phyloP scores from a whole-genome alignment of 1,139 yeast species.

The Pichia sp. region DNA sequence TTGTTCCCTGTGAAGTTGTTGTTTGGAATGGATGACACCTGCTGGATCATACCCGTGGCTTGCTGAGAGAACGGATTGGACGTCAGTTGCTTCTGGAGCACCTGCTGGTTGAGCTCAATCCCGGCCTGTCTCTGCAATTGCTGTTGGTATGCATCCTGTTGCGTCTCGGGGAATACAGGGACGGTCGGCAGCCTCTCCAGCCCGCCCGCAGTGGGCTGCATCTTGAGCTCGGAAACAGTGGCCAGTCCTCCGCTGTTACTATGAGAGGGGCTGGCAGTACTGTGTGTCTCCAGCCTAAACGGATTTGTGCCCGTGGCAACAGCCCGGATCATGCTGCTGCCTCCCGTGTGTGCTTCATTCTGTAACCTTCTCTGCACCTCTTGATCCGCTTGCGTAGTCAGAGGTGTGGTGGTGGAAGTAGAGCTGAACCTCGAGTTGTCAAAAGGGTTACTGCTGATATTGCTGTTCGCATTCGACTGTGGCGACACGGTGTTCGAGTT shows the following conservation, averaged over 20 bases:
- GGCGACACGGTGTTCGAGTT: not conserved
- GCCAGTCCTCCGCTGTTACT: not conserved
- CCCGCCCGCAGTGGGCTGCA: conserved; percentile 65
- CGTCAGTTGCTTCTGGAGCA: conserved; percentile 12
- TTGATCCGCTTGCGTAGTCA: conserved; percentile 18
- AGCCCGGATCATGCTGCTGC: conserved; percentile 17
- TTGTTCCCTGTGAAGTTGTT: not conserved
- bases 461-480: not conserved
- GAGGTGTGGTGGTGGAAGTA: conserved; percentile 23
- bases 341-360: conserved; percentile 1
- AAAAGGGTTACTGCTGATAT: conserved; percentile 26
- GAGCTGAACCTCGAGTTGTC: conserved; percentile 26
- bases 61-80: conserved; percentile 17
- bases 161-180: conserved; percentile 64
- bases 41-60: conserved; percentile 20
- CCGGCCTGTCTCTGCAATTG: conserved; percentile 23
- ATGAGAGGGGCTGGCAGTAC: not conserved
- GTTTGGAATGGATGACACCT: conserved; percentile 3
- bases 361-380: conserved; percentile 13
- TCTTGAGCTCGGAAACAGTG: conserved; percentile 28
- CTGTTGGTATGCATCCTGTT: conserved; percentile 24
- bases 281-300: conserved; percentile 31
- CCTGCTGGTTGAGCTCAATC: conserved; percentile 23
- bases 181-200: conserved; percentile 56
- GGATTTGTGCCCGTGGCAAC: conserved; percentile 46